Percentiles rank a stretch among this genome's conserved stretches.
Evolutionary conservation across 352 stramenopile species (phyloP).

Genomic region (Sclerospora graminicola): DNA sequence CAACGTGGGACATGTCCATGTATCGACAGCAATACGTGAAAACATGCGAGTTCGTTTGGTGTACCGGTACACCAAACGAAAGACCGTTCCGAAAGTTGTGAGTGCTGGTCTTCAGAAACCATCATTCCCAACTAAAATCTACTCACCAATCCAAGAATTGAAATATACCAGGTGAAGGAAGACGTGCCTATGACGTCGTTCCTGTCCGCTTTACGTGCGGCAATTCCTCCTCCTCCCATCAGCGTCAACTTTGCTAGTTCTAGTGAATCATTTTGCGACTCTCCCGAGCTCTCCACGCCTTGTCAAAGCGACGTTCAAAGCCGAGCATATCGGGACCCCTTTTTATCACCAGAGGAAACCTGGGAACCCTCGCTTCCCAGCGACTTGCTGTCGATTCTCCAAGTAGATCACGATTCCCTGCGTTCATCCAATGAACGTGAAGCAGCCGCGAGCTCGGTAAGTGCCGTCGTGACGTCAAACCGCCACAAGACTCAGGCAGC

Average conservation of each 20-base stretch:
- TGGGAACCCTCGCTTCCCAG: constrained; percentile 16
- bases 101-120: too few species aligned
- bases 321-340: constrained; percentile 11
- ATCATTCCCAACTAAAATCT: too few species aligned
- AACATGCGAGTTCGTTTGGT: too few species aligned
- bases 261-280: constrained; percentile 4
- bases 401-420: constrained; percentile 46
- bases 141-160: too few species aligned
- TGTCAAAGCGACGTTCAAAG: not conserved
- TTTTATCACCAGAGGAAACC: constrained; percentile 24
- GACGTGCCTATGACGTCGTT: constrained; percentile 36
- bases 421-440: constrained; percentile 41
- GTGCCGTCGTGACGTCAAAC: constrained; percentile 57
- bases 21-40: too few species aligned
- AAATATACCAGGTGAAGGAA: too few species aligned
- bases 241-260: not conserved
- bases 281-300: not conserved
- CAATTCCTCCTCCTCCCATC: constrained; percentile 8
- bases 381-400: constrained; percentile 38
- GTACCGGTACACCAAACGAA: too few species aligned
- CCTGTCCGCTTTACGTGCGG: constrained; percentile 19
- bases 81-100: too few species aligned
- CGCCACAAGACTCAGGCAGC: constrained; percentile 16
- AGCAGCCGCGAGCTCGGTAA: constrained; percentile 29
- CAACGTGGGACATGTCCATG: too few species aligned